These are phyloP conservation scores for Chenopodium suecicum DNA, from an alignment of 148 eudicot species.

Conservation along the genomic window DNA sequence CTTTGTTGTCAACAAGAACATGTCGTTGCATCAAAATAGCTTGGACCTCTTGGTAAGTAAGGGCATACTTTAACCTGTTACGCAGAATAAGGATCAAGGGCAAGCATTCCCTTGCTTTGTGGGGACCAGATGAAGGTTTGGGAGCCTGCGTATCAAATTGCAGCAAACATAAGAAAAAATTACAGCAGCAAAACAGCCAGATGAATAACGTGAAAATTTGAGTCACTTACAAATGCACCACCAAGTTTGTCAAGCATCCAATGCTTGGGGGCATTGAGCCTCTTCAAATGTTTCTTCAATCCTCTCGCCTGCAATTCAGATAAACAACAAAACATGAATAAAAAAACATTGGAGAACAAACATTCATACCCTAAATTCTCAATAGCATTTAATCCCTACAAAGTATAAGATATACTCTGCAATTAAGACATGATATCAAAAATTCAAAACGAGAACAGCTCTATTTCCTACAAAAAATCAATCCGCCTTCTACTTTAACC, in stretches of 20 bases:
- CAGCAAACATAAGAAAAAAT: neutral
- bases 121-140: slow-evolving; percentile 63
- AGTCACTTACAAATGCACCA: slow-evolving; percentile 40
- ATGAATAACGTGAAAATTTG: too few species aligned
- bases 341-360: neutral
- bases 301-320: slow-evolving; percentile 42
- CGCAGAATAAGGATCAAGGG: slow-evolving; percentile 50
- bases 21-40: slow-evolving; percentile 56
- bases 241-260: slow-evolving; percentile 65
- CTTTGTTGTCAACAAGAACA: slow-evolving; percentile 52
- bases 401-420: too few species aligned
- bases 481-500: neutral
- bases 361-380: neutral
- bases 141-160: slow-evolving; percentile 37
- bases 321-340: neutral
- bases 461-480: neutral
- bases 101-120: slow-evolving; percentile 57
- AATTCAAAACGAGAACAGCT: neutral
- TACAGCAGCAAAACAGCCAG: neutral
- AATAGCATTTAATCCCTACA: too few species aligned
- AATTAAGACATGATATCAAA: too few species aligned
- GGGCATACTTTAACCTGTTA: slow-evolving; percentile 55
- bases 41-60: slow-evolving; percentile 43
- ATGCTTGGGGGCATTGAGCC: slow-evolving; percentile 63
- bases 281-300: slow-evolving; percentile 62